Percentiles rank a stretch among this genome's conserved stretches.
phyloP scores from a whole-genome alignment of 495 filamentous ascomycete species.

The Aspergillus campestris region DNA sequence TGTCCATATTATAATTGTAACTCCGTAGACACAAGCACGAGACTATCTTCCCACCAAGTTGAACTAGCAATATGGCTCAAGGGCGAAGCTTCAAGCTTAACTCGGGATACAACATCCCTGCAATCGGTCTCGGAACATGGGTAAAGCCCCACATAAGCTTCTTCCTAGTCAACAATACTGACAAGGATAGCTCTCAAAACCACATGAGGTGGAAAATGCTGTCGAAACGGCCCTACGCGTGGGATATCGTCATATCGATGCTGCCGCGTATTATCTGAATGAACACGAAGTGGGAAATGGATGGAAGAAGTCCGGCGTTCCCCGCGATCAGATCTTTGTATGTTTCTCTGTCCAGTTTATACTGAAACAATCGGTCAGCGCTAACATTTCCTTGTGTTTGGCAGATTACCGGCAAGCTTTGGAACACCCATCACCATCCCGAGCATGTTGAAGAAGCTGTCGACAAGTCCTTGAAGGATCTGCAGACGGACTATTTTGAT shows the following conservation, averaged over 20 bases:
- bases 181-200: conserved; percentile 34
- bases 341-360: conserved; percentile 1
- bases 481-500: conserved; percentile 38
- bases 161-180: not conserved
- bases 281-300: conserved; percentile 37
- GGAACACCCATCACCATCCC: conserved; percentile 38
- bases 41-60: not conserved
- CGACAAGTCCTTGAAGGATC: conserved; percentile 33
- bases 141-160: conserved; percentile 7
- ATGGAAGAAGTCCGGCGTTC: conserved; percentile 34
- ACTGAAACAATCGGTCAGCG: not conserved
- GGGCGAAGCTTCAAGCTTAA: conserved; percentile 33
- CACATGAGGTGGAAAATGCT: conserved; percentile 40
- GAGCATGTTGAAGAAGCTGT: conserved; percentile 31
- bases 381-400: not conserved
- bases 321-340: conserved; percentile 37
- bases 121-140: conserved; percentile 27
- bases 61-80: conserved; percentile 22
- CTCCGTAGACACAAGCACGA: no score
- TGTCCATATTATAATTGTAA: no score
- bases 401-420: conserved; percentile 35
- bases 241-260: conserved; percentile 41
- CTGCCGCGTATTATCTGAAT: conserved; percentile 32
- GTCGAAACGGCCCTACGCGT: conserved; percentile 38
- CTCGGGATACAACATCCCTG: conserved; percentile 33